phyloP scores from a whole-genome alignment of 2,329 filamentous ascomycete genomes.

The Dothideomycetidae sp. region DNA sequence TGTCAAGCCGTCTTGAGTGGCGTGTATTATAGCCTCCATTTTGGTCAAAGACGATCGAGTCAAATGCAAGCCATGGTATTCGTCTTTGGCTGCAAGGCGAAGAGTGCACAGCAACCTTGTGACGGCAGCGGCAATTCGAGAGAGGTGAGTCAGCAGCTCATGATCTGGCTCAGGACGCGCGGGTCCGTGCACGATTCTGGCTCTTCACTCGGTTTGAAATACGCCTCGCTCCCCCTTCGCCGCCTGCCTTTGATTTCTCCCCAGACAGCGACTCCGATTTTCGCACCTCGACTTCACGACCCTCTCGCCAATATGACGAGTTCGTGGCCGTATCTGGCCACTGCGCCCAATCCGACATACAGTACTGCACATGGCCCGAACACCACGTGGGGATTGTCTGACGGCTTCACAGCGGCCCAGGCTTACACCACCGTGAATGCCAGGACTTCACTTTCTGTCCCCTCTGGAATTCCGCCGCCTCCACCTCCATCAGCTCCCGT shows the following conservation, averaged over 20 bases:
- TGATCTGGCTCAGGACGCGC: neutral
- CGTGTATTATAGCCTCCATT: neutral
- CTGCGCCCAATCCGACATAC: neutral
- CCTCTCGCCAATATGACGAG: neutral
- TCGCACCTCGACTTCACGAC: neutral
- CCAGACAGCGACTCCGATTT: neutral
- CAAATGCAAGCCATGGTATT: no score
- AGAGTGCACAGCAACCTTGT: no score
- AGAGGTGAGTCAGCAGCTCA: no score
- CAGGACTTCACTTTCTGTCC: conserved; percentile 25
- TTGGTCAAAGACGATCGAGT: no score
- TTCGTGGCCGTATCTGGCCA: neutral
- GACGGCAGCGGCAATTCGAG: no score
- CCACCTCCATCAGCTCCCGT: neutral
- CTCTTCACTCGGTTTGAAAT: neutral
- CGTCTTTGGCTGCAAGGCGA: no score
- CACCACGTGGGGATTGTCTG: neutral
- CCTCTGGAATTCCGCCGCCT: conserved; percentile 6
- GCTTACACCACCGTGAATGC: conserved; percentile 34
- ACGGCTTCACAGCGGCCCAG: conserved; percentile 18
- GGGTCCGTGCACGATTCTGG: neutral
- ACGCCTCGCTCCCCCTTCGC: no score
- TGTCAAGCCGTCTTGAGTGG: neutral
- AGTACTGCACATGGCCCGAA: neutral
- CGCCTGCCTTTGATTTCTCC: neutral